These are phyloP conservation scores for Phytophthora pinifolia DNA, from an alignment of 352 stramenopile genomes.

Conservation along the genomic window DNA sequence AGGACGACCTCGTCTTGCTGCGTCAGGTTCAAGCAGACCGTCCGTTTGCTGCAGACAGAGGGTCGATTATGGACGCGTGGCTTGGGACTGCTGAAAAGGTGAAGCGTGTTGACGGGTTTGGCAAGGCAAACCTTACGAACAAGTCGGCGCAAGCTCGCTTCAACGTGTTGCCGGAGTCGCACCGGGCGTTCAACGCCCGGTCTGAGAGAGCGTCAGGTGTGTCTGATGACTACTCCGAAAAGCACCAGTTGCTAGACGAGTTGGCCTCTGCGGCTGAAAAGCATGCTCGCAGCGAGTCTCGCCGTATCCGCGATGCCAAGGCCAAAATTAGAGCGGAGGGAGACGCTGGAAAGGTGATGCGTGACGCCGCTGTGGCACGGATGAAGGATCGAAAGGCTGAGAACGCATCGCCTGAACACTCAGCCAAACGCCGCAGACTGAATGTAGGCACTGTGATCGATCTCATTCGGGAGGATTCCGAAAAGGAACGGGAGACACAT, in stretches of 20 bases:
- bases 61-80: conserved; percentile 10
- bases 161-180: conserved; percentile 7
- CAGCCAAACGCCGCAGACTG: too few relatives aligned
- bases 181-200: background rate
- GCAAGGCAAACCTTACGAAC: conserved; percentile 8
- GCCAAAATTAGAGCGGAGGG: too few relatives aligned
- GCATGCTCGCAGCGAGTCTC: too few relatives aligned
- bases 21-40: conserved; percentile 5
- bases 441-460: too few relatives aligned
- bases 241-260: conserved; percentile 6
- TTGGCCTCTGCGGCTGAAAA: too few relatives aligned
- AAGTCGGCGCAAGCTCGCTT: conserved; percentile 15
- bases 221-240: conserved; percentile 5
- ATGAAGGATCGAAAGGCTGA: too few relatives aligned
- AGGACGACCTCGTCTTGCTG: conserved; percentile 2
- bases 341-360: too few relatives aligned
- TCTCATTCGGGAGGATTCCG: too few relatives aligned
- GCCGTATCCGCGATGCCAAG: too few relatives aligned
- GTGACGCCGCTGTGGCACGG: too few relatives aligned
- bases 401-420: too few relatives aligned
- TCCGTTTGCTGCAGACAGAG: background rate
- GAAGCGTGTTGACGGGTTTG: conserved; percentile 5
- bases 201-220: background rate
- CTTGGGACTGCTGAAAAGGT: background rate
- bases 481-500: too few relatives aligned